Conservation (phyloP, 768 basidiomycete genomes). For the Tephrocybe sp. region DNA sequence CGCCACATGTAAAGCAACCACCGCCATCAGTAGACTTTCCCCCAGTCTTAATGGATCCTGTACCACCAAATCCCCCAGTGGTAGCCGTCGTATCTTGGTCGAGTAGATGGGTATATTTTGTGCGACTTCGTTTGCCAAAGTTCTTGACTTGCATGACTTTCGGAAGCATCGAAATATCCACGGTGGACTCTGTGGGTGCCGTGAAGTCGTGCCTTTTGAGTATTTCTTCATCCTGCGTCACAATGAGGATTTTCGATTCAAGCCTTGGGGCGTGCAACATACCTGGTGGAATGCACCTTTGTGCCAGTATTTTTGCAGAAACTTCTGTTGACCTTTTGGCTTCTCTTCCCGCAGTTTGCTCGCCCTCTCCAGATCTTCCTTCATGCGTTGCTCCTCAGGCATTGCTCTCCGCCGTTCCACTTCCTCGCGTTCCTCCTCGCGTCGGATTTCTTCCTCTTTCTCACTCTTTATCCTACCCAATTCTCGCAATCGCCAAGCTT, state of each 20-base stretch:
- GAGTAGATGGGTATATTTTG: conserved; percentile 94
- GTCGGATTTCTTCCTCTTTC: conserved; percentile 80
- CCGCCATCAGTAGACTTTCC: conserved; percentile 55
- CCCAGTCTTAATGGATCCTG: conserved; percentile 51
- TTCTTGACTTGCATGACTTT: conserved; percentile 97
- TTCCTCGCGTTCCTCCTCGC: conserved; percentile 88
- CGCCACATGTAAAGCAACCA: conserved; percentile 93
- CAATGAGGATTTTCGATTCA: neutral
- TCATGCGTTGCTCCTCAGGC: conserved; percentile 90
- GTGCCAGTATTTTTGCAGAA: conserved; percentile 98
- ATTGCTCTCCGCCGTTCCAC: conserved; percentile 88
- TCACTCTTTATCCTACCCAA: conserved; percentile 92
- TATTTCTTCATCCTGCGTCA: conserved; percentile 74
- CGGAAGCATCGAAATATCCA: conserved; percentile 88
- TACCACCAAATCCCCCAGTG: conserved; percentile 67
- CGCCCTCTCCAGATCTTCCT: conserved; percentile 89
- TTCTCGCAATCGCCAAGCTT: conserved; percentile 94
- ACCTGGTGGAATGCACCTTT: conserved; percentile 99
- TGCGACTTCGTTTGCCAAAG: conserved; percentile 89
- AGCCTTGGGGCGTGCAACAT: conserved; percentile 7
- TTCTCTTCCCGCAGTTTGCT: conserved; percentile 83
- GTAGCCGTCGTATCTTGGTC: conserved; percentile 87
- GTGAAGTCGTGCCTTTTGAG: conserved; percentile 84
- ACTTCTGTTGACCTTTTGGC: conserved; percentile 88
- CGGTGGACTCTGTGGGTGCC: conserved; percentile 83